Percentiles rank a stretch among this genome's conserved stretches.
phyloP scores from a whole-genome alignment of 1,284 basidiomycete genomes.

The Puccinia polysora region DNA sequence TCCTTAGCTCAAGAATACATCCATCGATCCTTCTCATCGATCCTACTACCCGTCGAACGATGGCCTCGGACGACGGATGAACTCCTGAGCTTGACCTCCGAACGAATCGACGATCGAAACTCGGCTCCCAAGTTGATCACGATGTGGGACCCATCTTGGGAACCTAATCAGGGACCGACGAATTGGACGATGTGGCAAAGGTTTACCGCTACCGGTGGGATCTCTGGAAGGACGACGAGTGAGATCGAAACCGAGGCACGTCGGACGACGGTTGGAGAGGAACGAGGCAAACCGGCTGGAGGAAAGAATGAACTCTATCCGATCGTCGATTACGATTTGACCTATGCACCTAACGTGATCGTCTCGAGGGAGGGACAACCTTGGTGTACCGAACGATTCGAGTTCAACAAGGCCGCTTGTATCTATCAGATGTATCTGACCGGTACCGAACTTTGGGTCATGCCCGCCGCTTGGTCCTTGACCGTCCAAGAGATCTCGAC shows the following conservation, averaged over 20 bases:
- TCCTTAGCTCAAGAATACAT: constrained; percentile 46
- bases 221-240: constrained; percentile 45
- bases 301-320: constrained; percentile 48
- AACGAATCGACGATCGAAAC: constrained; percentile 38
- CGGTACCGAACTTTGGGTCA: constrained; percentile 51
- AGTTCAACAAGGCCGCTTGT: constrained; percentile 50
- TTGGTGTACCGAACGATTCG: constrained; percentile 52
- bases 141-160: constrained; percentile 50
- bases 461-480: constrained; percentile 50
- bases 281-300: too few species aligned
- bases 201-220: constrained; percentile 40
- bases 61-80: constrained; percentile 49
- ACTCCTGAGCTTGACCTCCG: constrained; percentile 47
- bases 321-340: constrained; percentile 50
- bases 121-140: constrained; percentile 43
- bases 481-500: constrained; percentile 50
- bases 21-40: constrained; percentile 43
- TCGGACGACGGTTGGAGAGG: constrained; percentile 13
- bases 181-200: constrained; percentile 51
- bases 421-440: constrained; percentile 52
- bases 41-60: constrained; percentile 45
- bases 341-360: constrained; percentile 50
- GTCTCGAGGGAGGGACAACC: constrained; percentile 49
- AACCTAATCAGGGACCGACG: constrained; percentile 48
- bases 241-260: constrained; percentile 26